These are phyloP conservation scores for Tritrichomonas foetus DNA, from an alignment of 208 protist species.

Conservation along the genomic window DNA sequence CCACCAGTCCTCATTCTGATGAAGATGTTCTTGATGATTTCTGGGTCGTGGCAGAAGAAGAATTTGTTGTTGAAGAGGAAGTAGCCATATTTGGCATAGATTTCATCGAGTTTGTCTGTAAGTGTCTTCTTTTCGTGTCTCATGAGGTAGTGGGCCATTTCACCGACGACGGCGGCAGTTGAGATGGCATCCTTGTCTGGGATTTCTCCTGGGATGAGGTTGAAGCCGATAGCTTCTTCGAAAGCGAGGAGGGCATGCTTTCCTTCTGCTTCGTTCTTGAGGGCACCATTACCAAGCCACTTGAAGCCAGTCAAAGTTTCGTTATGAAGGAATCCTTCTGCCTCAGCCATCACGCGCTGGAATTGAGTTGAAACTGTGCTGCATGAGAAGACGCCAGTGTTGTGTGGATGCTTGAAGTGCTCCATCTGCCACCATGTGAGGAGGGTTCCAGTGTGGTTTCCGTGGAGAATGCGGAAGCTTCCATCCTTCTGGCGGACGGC, in stretches of 20 bases:
- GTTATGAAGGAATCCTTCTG: neutral
- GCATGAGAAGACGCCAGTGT: neutral
- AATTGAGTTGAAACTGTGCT: slow-evolving; percentile 5
- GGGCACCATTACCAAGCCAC: slow-evolving; percentile 26
- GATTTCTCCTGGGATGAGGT: neutral
- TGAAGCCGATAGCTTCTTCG: slow-evolving; percentile 39
- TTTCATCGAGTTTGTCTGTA: slow-evolving; percentile 38
- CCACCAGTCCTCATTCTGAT: neutral
- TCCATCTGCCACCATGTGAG: slow-evolving; percentile 24
- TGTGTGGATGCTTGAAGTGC: neutral
- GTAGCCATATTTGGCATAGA: slow-evolving; percentile 16
- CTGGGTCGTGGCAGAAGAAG: slow-evolving; percentile 18
- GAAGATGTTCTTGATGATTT: neutral
- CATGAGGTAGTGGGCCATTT: slow-evolving; percentile 8
- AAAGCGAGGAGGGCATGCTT: neutral
- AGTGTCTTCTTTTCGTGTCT: slow-evolving; percentile 18
- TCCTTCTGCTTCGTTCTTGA: neutral
- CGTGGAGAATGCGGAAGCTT: neutral
- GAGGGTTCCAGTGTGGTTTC: slow-evolving; percentile 31
- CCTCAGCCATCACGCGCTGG: neutral
- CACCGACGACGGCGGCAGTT: neutral
- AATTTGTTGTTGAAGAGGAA: slow-evolving; percentile 14
- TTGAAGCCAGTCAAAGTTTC: slow-evolving; percentile 43
- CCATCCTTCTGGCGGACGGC: neutral
- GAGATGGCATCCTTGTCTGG: slow-evolving; percentile 37